Percentiles rank a stretch among this genome's conserved stretches.
Conservation (phyloP, 495 filamentous ascomycete genomes). For the Stereocaulon alpinum region DNA sequence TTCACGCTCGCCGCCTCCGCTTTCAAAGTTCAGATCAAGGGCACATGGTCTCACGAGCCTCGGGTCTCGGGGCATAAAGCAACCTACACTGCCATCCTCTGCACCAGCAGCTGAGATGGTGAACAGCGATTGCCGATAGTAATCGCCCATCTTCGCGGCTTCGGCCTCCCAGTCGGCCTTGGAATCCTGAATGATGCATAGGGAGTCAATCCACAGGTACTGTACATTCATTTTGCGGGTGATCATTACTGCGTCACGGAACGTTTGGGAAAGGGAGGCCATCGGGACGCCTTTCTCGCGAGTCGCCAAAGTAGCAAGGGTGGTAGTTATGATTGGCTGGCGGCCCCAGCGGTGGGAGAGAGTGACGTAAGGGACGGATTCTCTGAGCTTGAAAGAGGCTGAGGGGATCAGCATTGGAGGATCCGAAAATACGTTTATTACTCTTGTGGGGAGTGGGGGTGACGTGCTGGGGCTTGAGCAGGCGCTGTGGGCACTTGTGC, state of each 20-base stretch:
- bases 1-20: background rate
- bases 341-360: background rate
- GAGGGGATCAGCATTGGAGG: background rate
- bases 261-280: background rate
- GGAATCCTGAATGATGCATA: slow-evolving; percentile 5
- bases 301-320: background rate
- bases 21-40: background rate
- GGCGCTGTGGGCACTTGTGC: background rate
- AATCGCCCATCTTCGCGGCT: background rate
- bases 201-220: slow-evolving; percentile 7
- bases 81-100: background rate
- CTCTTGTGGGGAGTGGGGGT: background rate
- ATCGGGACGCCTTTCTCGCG: background rate
- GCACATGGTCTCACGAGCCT: background rate
- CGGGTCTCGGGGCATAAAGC: background rate
- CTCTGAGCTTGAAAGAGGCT: background rate
- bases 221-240: background rate
- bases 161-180: background rate
- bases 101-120: background rate
- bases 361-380: background rate
- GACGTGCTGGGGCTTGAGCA: background rate
- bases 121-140: background rate
- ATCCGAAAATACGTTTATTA: background rate
- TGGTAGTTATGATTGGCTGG: background rate
- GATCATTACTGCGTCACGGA: slow-evolving; percentile 9